Evolutionary conservation across 169 alveolate genomes (phyloP), one percentile per base, ranked within the genome.

Genomic region (Plasmodium billcollinsi): DNA sequence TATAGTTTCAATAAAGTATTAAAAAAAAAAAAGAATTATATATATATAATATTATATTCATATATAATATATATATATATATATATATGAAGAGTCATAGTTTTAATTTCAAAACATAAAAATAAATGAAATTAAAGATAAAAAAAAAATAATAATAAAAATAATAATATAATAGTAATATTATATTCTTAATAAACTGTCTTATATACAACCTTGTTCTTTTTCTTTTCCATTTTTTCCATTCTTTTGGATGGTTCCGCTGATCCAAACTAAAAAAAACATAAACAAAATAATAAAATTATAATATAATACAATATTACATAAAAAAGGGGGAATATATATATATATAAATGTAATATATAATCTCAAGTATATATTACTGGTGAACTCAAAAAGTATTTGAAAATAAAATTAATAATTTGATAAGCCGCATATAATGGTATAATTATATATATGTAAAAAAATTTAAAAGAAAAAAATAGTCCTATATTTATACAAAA

Each of bases 391-490:
- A 80, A 63, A 52, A 80, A 63, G 47, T 67, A 39, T 50, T 56
- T 80, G 61, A 80, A 67, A 69, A 80, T 67, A 43, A 80, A 80
- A 80, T 45, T 80, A 56, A 80, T 21, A 61, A 62, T 14, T 62
- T 80, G 67, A 62, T 67, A 80, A 54, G 20, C 33, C 58, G 90
- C 90, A 20, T 80, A 80, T 69, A 80, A 18, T 20, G 90, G 90
- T 67, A 80, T 69, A 67, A 80, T 71, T 58, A 66, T 67, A 49
- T 80, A 80, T 69, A 80, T 67, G 29, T 80, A 80, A 70, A 80
- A 80, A 80, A 80, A 67, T 29, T 80, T 80, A 80, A 80, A 80
- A 14, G 90, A 80, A 52, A 54, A 80, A 80, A 67, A 80, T 49
- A 80, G 49, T 21, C 90, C 90, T 47, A 80, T 43, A 49, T 80